Base-by-base conservation (phyloP, 768 basidiomycete genomes). In the Mrakia blollopis region DNA sequence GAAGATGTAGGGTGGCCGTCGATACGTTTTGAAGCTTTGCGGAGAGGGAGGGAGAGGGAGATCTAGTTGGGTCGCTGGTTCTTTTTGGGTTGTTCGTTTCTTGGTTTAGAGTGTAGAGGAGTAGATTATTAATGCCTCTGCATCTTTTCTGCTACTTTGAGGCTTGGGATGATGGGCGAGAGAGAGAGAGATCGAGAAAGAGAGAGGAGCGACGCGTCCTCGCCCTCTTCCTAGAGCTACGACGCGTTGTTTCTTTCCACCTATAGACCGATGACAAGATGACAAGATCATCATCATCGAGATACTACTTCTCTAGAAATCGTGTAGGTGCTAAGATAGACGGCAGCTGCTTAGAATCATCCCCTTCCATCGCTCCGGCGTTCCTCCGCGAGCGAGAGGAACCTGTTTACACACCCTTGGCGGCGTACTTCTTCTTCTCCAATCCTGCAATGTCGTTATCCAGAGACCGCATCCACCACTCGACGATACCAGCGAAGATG, bases 1-100 rank as follows among this genome's bases (percentile, higher is more conserved):
- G 78, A 89, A 87, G 84, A 90, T 91, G 89, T 78, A 72, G 61
- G 61, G 37, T 32, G 50, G 50, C 3, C n/a, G 30, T 54, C 25
- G 35, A 11, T 0, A 21, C 8, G 16, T 6, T 7, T 8, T 30
- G 4, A 57, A 54, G 11, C 39, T 41, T 41, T n/a, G n/a, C 50
- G 16, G 21, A 68, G 18, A 41, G 68, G 28, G 37, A 35, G 28
- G 57, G 57, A n/a, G 28, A 57, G 57, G 21, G 57, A 28, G 57
- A 57, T 50, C 47, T 50, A 1, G 47, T 16, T 50, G 16, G 39
- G 5, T 41, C 11, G 5, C 11, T 5, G 39, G 39, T 21, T 50
- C 11, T 44, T 44, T 44, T 44, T 44, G 44, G 44, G 44, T 41
- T 41, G 5, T 11, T 41, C 11, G 6, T 41, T 18, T 18, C 16